Percentiles rank a stretch among this genome's conserved stretches.
Evolutionary conservation across 2,329 filamentous ascomycete species (phyloP).

Genomic region (Pseudogymnoascus sp.): DNA sequence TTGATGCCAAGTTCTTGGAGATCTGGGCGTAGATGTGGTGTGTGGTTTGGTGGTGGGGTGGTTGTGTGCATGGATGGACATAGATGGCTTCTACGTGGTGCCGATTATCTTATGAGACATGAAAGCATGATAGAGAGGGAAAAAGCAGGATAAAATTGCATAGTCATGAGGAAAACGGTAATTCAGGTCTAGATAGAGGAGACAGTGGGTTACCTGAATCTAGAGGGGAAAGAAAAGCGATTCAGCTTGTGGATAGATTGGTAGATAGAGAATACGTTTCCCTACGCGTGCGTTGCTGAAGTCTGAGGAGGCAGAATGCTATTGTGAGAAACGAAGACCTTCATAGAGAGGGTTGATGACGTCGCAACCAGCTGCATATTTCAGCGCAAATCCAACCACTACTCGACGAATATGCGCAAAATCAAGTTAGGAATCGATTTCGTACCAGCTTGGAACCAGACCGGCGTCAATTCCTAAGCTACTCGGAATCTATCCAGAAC

Average conservation of each 20-base stretch:
- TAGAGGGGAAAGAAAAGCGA: neutral
- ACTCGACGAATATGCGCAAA: neutral
- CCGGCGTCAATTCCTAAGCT: neutral
- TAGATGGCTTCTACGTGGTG: neutral
- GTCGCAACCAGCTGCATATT: neutral
- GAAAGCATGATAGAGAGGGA: neutral
- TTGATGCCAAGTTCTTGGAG: slow-evolving; percentile 56
- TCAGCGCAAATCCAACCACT: neutral
- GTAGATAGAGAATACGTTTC: neutral
- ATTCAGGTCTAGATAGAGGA: neutral
- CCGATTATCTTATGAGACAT: neutral
- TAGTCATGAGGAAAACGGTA: neutral
- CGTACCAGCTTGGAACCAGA: neutral
- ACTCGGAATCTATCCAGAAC: neutral
- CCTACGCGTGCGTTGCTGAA: neutral
- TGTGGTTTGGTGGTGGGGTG: neutral
- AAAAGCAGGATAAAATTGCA: slow-evolving; percentile 2
- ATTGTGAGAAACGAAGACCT: neutral
- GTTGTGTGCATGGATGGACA: neutral
- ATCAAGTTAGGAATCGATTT: too few species aligned
- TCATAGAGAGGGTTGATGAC: neutral
- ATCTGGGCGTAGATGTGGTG: slow-evolving; percentile 45
- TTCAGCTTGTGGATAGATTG: neutral
- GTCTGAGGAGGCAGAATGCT: neutral
- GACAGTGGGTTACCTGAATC: neutral